A percentile compares a stretch with the other conserved stretches of the same genome.
Conservation (phyloP, 371 early-diverging fungal species). For the Apophysomyces trapeziformis region DNA sequence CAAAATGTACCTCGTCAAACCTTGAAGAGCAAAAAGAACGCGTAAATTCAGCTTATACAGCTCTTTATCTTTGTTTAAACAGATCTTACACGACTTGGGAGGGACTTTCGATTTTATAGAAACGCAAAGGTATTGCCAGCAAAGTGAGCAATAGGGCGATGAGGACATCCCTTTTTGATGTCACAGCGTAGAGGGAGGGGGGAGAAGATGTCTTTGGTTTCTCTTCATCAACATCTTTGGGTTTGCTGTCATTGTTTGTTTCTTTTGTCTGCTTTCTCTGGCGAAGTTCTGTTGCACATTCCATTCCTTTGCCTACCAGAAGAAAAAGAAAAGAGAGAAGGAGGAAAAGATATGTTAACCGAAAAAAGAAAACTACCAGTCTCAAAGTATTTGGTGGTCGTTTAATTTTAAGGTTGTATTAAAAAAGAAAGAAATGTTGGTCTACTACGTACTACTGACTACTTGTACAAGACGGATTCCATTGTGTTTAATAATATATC, state of each 20-base stretch:
- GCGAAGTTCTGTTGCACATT: neutral
- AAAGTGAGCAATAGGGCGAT: slow-evolving; percentile 20
- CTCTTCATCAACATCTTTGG: neutral
- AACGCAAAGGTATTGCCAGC: slow-evolving; percentile 26
- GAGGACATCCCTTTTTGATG: slow-evolving; percentile 16
- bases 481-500: slow-evolving; percentile 71
- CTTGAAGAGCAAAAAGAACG: neutral
- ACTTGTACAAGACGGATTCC: slow-evolving; percentile 30
- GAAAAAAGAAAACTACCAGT: too few relatives aligned
- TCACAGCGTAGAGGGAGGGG: neutral
- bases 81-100: slow-evolving; percentile 29
- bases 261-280: neutral
- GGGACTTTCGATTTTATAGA: slow-evolving; percentile 23
- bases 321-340: too few relatives aligned
- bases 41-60: too few relatives aligned
- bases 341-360: too few relatives aligned
- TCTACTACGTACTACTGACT: neutral
- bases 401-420: too few relatives aligned
- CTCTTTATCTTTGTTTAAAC: too few relatives aligned
- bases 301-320: neutral
- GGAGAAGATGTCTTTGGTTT: neutral
- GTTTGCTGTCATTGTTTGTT: neutral
- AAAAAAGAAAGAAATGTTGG: neutral
- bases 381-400: too few relatives aligned
- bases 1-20: slow-evolving; percentile 88